Evolutionary conservation across 2,329 filamentous ascomycete genomes (phyloP).

Genomic region (Penicillium sp.): DNA sequence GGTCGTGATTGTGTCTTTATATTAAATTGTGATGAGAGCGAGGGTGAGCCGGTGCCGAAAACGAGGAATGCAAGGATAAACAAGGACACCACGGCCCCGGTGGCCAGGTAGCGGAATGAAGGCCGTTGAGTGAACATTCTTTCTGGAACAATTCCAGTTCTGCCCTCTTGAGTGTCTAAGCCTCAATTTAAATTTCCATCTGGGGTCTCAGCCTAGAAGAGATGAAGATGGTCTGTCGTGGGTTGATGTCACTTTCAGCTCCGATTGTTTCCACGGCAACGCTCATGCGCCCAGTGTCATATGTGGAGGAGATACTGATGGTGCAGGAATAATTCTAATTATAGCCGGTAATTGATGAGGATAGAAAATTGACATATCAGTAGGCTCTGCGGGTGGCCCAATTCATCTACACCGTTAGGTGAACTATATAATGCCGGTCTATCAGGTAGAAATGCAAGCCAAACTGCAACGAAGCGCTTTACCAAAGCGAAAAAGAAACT

Average conservation of each 20-base stretch:
- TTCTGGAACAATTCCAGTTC: neutral
- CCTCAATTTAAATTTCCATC: neutral
- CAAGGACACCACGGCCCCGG: constrained; percentile 26
- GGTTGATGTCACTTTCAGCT: neutral
- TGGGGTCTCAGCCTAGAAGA: neutral
- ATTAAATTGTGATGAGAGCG: constrained; percentile 19
- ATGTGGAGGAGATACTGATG: neutral
- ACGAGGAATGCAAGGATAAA: constrained; percentile 28
- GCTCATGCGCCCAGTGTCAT: neutral
- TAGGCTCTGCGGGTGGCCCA: neutral
- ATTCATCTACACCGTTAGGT: neutral
- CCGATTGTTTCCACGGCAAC: constrained; percentile 29
- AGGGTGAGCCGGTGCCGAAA: constrained; percentile 14
- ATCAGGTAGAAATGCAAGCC: neutral
- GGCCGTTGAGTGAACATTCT: constrained; percentile 21
- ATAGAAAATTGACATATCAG: too few relatives aligned
- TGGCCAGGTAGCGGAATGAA: constrained; percentile 28
- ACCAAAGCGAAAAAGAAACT: constrained; percentile 6
- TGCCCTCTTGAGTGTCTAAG: neutral
- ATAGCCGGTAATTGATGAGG: neutral
- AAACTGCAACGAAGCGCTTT: neutral
- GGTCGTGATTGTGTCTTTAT: constrained; percentile 15
- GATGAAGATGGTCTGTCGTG: neutral
- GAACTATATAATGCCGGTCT: neutral
- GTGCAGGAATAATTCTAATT: neutral